Conservation (phyloP, 2,329 filamentous ascomycete genomes). For the Alternaria solani region DNA sequence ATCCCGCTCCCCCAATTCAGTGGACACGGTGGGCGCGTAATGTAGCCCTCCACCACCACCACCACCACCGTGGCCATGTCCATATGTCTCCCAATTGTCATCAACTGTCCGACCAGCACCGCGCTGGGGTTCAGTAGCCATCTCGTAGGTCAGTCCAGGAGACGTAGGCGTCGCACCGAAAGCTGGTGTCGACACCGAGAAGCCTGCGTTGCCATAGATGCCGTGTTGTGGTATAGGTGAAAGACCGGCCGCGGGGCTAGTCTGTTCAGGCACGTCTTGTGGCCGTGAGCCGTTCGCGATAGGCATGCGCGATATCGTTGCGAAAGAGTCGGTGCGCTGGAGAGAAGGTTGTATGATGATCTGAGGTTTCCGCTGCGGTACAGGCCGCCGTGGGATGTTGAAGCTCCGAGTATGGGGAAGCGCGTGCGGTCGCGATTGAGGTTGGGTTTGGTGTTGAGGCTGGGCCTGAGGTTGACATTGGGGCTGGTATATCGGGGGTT, state of each 20-base stretch:
- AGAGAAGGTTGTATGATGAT: constrained; percentile 42
- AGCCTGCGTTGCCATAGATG: constrained; percentile 36
- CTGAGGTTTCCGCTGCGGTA: constrained; percentile 34
- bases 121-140: constrained; percentile 15
- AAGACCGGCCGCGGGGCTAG: constrained; percentile 14
- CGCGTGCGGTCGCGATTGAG: constrained; percentile 24
- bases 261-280: constrained; percentile 18
- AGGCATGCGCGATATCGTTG: constrained; percentile 46
- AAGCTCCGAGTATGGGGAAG: constrained; percentile 34
- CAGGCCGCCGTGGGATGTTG: constrained; percentile 39
- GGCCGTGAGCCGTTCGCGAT: constrained; percentile 44
- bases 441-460: constrained; percentile 20
- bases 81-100: constrained; percentile 42
- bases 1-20: constrained; percentile 32
- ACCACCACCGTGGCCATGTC: constrained; percentile 3
- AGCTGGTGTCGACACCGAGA: constrained; percentile 40
- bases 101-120: constrained; percentile 28
- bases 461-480: constrained; percentile 19
- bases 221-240: constrained; percentile 23
- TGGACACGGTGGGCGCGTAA: constrained; percentile 32
- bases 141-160: constrained; percentile 24
- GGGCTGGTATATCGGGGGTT: constrained; percentile 8
- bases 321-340: constrained; percentile 44
- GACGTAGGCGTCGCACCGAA: constrained; percentile 34
- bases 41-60: background rate